Percentiles rank a stretch among this genome's conserved stretches.
These are phyloP conservation scores for Neckera pumila DNA, from an alignment of 225 moss, liverwort and hornwort species.

Conservation along the genomic window DNA sequence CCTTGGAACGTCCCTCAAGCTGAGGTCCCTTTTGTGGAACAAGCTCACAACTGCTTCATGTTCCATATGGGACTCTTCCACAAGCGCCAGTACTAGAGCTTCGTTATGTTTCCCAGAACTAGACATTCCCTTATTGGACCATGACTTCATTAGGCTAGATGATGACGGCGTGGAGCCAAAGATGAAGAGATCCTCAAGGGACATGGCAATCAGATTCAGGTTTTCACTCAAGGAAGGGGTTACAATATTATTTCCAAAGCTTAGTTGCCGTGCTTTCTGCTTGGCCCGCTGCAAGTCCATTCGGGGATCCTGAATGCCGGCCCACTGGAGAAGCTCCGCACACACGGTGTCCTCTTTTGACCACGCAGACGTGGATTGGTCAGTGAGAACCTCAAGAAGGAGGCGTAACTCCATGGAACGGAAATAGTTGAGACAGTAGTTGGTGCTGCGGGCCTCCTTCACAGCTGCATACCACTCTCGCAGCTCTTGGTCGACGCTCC, in stretches of 20 bases:
- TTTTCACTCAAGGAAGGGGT: conserved; percentile 1
- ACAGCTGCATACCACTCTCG: conserved; percentile 34
- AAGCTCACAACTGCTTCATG: conserved; percentile 49
- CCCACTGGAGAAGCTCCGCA: conserved; percentile 42
- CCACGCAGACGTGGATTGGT: not conserved
- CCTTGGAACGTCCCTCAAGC: conserved; percentile 25
- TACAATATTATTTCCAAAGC: not conserved
- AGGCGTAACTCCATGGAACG: conserved; percentile 37
- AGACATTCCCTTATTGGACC: not conserved
- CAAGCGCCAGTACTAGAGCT: conserved; percentile 35
- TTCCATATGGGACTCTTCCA: conserved; percentile 38
- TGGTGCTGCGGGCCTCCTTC: conserved; percentile 18
- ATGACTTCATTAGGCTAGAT: not conserved
- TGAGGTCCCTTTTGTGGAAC: conserved; percentile 29
- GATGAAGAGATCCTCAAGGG: conserved; percentile 8
- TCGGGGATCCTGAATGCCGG: conserved; percentile 3
- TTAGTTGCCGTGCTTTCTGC: not conserved
- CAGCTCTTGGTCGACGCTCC: conserved; percentile 15
- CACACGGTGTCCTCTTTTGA: conserved; percentile 14
- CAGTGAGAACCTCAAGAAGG: conserved; percentile 22
- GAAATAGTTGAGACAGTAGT: conserved; percentile 42
- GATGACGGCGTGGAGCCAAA: not conserved
- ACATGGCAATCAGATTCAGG: conserved; percentile 17
- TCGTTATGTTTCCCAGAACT: conserved; percentile 6
- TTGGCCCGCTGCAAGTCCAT: not conserved